Conservation (phyloP, 2,329 filamentous ascomycete genomes). For the Fusarium redolens region DNA sequence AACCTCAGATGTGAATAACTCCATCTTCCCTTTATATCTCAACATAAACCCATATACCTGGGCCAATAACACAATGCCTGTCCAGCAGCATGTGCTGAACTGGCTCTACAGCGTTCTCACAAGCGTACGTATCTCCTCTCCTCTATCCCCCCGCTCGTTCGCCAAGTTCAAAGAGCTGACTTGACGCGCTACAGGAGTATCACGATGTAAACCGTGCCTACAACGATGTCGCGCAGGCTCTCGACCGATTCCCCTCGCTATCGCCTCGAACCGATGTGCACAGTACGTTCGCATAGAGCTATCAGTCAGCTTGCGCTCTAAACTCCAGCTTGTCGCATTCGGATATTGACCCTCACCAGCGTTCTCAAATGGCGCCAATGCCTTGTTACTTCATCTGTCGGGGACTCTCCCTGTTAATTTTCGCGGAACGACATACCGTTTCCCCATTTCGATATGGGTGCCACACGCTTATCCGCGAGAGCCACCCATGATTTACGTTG, state of each 20-base stretch:
- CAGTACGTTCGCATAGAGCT: conserved; percentile 65
- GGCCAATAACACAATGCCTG: conserved; percentile 64
- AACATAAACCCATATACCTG: background rate
- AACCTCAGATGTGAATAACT: conserved; percentile 25
- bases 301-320: conserved; percentile 44
- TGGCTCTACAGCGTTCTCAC: conserved; percentile 95
- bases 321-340: conserved; percentile 11
- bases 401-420: conserved; percentile 94
- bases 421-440: conserved; percentile 88
- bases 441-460: conserved; percentile 92
- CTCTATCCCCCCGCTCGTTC: conserved; percentile 14
- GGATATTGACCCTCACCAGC: conserved; percentile 61
- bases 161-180: conserved; percentile 15
- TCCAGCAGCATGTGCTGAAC: conserved; percentile 90
- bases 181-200: conserved; percentile 77
- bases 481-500: conserved; percentile 88
- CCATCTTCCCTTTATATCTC: background rate
- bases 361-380: conserved; percentile 87
- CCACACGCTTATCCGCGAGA: conserved; percentile 90
- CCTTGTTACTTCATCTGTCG: conserved; percentile 84
- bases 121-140: conserved; percentile 63
- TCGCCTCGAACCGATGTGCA: conserved; percentile 93
- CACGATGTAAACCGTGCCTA: conserved; percentile 93
- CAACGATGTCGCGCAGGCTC: conserved; percentile 85
- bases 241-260: conserved; percentile 83